Percentiles rank a stretch among this genome's conserved stretches.
These are phyloP conservation scores for Taiwanofungus camphoratus DNA, from an alignment of 1,284 basidiomycete genomes.

Conservation along the genomic window DNA sequence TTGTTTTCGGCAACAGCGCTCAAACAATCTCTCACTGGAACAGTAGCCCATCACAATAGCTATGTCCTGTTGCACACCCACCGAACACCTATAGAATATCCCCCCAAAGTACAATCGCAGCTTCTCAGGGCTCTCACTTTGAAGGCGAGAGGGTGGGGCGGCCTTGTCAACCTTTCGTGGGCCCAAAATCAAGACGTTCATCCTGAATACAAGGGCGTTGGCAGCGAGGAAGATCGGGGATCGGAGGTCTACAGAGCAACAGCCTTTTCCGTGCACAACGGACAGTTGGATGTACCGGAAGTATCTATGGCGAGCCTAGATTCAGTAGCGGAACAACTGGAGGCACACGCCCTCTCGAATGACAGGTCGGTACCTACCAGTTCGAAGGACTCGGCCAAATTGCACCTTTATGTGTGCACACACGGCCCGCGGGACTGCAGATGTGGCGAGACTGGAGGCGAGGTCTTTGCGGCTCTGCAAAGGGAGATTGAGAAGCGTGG, in stretches of 20 bases:
- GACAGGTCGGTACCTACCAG: background rate
- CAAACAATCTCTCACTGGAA: conserved; percentile 30
- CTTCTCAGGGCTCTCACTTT: conserved; percentile 48
- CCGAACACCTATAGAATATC: conserved; percentile 43
- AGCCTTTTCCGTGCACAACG: conserved; percentile 42
- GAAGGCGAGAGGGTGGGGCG: conserved; percentile 39
- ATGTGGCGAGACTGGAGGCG: conserved; percentile 63
- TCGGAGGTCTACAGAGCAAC: conserved; percentile 34
- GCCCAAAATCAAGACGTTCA: conserved; percentile 25
- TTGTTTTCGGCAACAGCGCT: background rate
- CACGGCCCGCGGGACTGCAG: conserved; percentile 32
- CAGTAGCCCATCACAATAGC: conserved; percentile 44
- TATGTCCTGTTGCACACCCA: conserved; percentile 54
- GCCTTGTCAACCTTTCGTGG: conserved; percentile 59
- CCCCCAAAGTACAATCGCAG: conserved; percentile 42
- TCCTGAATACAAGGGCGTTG: conserved; percentile 13
- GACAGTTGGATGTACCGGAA: conserved; percentile 42
- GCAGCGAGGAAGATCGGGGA: conserved; percentile 12
- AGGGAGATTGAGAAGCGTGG: conserved; percentile 24
- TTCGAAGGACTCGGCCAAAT: conserved; percentile 17
- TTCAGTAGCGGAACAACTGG: conserved; percentile 35
- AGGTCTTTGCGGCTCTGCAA: conserved; percentile 34
- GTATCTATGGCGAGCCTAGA: conserved; percentile 45
- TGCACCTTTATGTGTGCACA: conserved; percentile 50
- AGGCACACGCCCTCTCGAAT: conserved; percentile 24